Conservation (phyloP, 305 asterid species). For the Fraxinus sp. region DNA sequence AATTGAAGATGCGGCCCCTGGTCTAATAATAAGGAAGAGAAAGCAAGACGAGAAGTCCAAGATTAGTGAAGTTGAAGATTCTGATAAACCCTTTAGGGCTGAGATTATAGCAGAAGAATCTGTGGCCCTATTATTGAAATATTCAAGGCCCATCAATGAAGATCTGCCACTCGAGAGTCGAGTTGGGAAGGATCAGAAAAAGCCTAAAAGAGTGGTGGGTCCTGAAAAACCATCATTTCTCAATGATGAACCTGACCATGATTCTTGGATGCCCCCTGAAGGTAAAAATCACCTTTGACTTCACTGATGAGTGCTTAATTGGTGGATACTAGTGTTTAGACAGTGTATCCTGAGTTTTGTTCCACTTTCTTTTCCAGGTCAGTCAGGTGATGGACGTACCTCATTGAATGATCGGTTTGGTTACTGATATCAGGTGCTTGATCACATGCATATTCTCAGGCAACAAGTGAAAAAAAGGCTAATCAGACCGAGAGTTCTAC, state of each 20-base stretch:
- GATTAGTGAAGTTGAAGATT: constrained; percentile 35
- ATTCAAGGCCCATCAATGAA: constrained; percentile 44
- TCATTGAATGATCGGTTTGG: constrained; percentile 87
- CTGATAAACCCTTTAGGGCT: constrained; percentile 47
- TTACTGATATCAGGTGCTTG: constrained; percentile 38
- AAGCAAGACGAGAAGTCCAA: constrained; percentile 56
- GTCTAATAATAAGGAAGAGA: constrained; percentile 85
- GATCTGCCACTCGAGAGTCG: constrained; percentile 29
- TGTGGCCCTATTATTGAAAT: constrained; percentile 77
- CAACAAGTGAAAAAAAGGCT: neutral
- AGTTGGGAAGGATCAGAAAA: constrained; percentile 49
- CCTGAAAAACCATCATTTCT: constrained; percentile 77
- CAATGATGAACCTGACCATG: constrained; percentile 43
- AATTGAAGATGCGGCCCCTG: constrained; percentile 91
- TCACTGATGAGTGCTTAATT: constrained; percentile 5
- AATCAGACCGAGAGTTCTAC: neutral
- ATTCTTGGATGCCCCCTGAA: constrained; percentile 93
- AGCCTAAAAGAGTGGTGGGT: constrained; percentile 59
- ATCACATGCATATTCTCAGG: neutral
- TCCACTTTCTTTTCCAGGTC: constrained; percentile 49
- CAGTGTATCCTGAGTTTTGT: neutral
- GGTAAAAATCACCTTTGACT: constrained; percentile 41
- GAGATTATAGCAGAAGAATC: constrained; percentile 73
- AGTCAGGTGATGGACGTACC: constrained; percentile 96
- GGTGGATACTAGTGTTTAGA: neutral